Conservation (phyloP, 805 yeast species). For the Lipomyces orientalis region DNA sequence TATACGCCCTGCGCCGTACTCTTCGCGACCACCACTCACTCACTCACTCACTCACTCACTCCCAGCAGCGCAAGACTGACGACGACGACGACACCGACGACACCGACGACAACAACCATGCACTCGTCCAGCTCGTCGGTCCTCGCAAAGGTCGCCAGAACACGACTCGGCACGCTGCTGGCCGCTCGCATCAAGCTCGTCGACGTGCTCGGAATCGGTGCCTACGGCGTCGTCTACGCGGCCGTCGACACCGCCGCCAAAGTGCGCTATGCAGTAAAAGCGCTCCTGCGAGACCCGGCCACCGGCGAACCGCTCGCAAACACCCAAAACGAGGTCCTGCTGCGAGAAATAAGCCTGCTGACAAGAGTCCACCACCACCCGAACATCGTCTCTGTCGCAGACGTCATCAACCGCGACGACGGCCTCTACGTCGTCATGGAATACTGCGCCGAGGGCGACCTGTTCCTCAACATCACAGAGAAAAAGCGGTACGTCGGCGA, state of each 20-base stretch:
- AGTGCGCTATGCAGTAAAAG: constrained; percentile 70
- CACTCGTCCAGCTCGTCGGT: constrained; percentile 20
- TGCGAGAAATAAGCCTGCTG: constrained; percentile 71
- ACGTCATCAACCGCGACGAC: constrained; percentile 64
- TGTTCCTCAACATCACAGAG: constrained; percentile 85
- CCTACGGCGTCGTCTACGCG: constrained; percentile 79
- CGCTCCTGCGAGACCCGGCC: constrained; percentile 56
- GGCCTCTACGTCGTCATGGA: constrained; percentile 78
- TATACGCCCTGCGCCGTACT: not conserved
- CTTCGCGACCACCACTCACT: not conserved
- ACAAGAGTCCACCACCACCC: constrained; percentile 77
- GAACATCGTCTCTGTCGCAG: constrained; percentile 75
- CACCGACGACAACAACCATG: not conserved
- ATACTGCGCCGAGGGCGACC: constrained; percentile 82
- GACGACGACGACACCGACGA: not conserved
- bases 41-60: not conserved
- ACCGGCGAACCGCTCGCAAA: constrained; percentile 22
- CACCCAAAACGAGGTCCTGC: constrained; percentile 32
- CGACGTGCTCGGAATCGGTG: constrained; percentile 72
- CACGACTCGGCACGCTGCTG: constrained; percentile 38
- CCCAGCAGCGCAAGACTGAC: no score
- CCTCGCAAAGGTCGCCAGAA: constrained; percentile 27
- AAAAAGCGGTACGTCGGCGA: constrained; percentile 56
- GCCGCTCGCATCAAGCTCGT: constrained; percentile 38
- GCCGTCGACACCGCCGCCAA: constrained; percentile 62